Conservation (phyloP, 768 basidiomycete species). For the Baorangia bicolor region DNA sequence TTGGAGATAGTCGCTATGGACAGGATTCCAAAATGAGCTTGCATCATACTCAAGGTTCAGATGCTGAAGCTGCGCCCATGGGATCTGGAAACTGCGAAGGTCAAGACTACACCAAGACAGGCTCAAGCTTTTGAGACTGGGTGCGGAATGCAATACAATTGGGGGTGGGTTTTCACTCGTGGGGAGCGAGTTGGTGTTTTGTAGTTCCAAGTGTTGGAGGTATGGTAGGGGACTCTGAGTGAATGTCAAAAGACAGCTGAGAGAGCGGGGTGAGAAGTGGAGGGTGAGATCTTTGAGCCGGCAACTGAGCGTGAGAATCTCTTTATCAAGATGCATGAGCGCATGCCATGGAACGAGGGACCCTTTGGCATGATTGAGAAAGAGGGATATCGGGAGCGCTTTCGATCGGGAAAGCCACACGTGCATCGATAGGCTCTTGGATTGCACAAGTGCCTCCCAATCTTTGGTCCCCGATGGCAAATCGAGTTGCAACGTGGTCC, state of each 20-base stretch:
- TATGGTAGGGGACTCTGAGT: conserved; percentile 24
- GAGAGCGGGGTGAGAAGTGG: conserved; percentile 24
- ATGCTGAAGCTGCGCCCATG: conserved; percentile 29
- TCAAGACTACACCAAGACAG: conserved; percentile 31
- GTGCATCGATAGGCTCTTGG: conserved; percentile 28
- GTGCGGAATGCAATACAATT: conserved; percentile 25
- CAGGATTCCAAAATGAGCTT: conserved; percentile 28
- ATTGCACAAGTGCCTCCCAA: conserved; percentile 29
- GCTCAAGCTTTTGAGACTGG: conserved; percentile 27
- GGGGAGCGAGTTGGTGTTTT: conserved; percentile 26
- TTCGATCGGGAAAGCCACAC: conserved; percentile 32
- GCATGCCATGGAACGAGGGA: conserved; percentile 25
- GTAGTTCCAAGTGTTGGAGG: conserved; percentile 26
- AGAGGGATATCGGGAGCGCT: conserved; percentile 27
- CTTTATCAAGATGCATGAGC: conserved; percentile 31
- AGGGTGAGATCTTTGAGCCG: conserved; percentile 22
- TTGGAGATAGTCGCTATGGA: conserved; percentile 29
- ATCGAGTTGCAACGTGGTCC: conserved; percentile 24
- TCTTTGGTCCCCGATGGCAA: conserved; percentile 18
- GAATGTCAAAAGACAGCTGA: conserved; percentile 28
- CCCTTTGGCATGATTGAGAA: conserved; percentile 22
- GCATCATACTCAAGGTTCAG: conserved; percentile 31
- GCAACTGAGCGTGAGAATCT: conserved; percentile 25
- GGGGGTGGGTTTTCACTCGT: conserved; percentile 26
- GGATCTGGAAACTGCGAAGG: conserved; percentile 25